Conservation (phyloP, 2,329 filamentous ascomycete species). For the Septoria linicola region DNA sequence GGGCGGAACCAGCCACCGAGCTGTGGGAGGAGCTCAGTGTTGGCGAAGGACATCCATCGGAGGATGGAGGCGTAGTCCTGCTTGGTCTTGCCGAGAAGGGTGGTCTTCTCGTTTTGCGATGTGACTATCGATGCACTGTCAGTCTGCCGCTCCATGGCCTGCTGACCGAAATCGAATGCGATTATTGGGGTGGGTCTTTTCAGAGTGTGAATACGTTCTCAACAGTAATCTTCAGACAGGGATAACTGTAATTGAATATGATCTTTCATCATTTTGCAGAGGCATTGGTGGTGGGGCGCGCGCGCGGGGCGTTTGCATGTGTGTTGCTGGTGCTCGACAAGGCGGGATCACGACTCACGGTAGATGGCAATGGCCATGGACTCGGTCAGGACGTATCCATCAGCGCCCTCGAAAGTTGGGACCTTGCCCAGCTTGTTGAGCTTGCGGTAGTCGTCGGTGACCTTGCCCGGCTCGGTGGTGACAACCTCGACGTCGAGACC, state of each 20-base stretch:
- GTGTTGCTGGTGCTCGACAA: background rate
- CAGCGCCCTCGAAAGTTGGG: conserved; percentile 86
- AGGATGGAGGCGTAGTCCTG: conserved; percentile 99
- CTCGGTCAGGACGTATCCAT: conserved; percentile 88
- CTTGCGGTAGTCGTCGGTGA: conserved; percentile 76
- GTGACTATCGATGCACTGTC: conserved; percentile 62
- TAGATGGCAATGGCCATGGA: conserved; percentile 95
- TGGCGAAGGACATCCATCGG: conserved; percentile 97
- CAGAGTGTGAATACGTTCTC: conserved; percentile 83
- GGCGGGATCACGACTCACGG: too few relatives aligned
- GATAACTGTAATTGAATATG: conserved; percentile 74
- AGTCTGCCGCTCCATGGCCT: too few relatives aligned
- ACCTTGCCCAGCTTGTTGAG: conserved; percentile 86
- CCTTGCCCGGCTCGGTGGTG: conserved; percentile 63
- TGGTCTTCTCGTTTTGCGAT: conserved; percentile 99
- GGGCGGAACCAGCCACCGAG: conserved; percentile 83
- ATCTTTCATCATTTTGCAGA: conserved; percentile 68
- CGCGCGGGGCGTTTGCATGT: background rate
- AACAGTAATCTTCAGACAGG: conserved; percentile 96
- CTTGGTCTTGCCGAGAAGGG: conserved; percentile 99
- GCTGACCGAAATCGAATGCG: background rate
- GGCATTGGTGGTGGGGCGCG: background rate
- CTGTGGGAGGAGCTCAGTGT: conserved; percentile 74
- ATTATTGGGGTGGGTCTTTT: conserved; percentile 42
- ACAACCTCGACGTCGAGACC: conserved; percentile 87